Conservation (phyloP, 345 rosid genomes). For the Angophora floribunda region DNA sequence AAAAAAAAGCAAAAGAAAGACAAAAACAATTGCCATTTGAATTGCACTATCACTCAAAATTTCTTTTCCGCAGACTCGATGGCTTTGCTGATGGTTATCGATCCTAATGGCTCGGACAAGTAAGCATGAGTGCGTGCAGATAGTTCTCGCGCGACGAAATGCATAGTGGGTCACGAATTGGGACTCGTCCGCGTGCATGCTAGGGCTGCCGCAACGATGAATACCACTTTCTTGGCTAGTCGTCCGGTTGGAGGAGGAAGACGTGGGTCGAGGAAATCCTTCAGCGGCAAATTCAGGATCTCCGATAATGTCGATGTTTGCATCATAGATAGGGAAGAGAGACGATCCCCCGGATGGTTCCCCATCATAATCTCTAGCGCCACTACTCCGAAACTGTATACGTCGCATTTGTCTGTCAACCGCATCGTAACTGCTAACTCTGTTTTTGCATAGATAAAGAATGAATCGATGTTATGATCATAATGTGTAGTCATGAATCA, state of each 20-base stretch:
- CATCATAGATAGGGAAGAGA: slow-evolving; percentile 11
- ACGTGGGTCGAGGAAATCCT: slow-evolving; percentile 38
- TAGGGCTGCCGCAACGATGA: slow-evolving; percentile 19
- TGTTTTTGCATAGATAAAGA: not conserved
- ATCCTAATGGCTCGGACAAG: slow-evolving; percentile 13
- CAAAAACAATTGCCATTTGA: not conserved
- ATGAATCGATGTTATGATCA: not conserved
- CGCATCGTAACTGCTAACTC: not conserved
- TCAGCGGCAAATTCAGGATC: slow-evolving; percentile 10
- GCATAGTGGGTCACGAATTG: slow-evolving; percentile 41
- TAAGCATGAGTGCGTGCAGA: slow-evolving; percentile 25
- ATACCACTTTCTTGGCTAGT: slow-evolving; percentile 34
- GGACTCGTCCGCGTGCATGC: slow-evolving; percentile 29
- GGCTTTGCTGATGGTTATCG: slow-evolving; percentile 18
- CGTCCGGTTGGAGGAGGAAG: slow-evolving; percentile 29
- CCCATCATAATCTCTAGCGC: slow-evolving; percentile 60
- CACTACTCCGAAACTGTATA: slow-evolving; percentile 56
- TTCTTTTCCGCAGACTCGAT: not conserved
- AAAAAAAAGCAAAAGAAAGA: too few relatives aligned
- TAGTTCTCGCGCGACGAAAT: slow-evolving; percentile 39
- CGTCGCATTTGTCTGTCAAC: slow-evolving; percentile 43
- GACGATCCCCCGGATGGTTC: slow-evolving; percentile 45
- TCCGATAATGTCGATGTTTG: not conserved
- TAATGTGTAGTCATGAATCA: not conserved
- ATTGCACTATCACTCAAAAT: not conserved